Conservation (phyloP, 129 eudicot genomes). For the Flaveria robusta region DNA sequence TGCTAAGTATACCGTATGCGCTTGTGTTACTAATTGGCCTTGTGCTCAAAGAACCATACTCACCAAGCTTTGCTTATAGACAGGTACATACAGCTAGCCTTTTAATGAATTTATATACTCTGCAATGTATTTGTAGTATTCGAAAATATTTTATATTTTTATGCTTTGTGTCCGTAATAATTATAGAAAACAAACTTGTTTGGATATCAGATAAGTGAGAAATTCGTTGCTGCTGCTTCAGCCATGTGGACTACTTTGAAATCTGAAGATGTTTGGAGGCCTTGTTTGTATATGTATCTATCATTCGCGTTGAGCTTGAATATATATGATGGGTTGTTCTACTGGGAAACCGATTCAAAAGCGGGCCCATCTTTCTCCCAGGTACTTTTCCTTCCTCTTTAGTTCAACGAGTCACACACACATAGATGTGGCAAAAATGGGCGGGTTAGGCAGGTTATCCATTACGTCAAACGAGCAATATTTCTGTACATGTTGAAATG, state of each 20-base stretch:
- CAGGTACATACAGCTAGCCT: constrained; percentile 51
- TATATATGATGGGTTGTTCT: constrained; percentile 85
- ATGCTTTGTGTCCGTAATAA: background rate
- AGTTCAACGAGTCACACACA: constrained; percentile 12
- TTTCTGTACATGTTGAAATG: background rate
- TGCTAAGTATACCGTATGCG: constrained; percentile 71
- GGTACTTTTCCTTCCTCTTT: constrained; percentile 43
- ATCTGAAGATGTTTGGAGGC: constrained; percentile 86
- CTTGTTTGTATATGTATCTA: constrained; percentile 90
- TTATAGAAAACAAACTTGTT: background rate
- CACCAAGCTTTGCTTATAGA: constrained; percentile 58
- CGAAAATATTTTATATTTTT: constrained; percentile 9
- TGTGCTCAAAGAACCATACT: constrained; percentile 71
- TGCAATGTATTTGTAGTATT: constrained; percentile 13
- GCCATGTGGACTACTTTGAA: constrained; percentile 87
- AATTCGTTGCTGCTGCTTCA: constrained; percentile 61
- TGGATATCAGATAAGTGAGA: constrained; percentile 53
- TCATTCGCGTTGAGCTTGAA: constrained; percentile 75
- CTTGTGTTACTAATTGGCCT: constrained; percentile 73
- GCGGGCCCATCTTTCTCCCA: constrained; percentile 84
- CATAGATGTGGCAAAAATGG: background rate
- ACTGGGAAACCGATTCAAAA: constrained; percentile 84
- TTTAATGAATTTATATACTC: background rate
- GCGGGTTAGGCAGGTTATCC: background rate
- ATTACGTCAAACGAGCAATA: background rate